phyloP scores from a whole-genome alignment of 345 rosid species.

The Eucalyptus erythrocorys region DNA sequence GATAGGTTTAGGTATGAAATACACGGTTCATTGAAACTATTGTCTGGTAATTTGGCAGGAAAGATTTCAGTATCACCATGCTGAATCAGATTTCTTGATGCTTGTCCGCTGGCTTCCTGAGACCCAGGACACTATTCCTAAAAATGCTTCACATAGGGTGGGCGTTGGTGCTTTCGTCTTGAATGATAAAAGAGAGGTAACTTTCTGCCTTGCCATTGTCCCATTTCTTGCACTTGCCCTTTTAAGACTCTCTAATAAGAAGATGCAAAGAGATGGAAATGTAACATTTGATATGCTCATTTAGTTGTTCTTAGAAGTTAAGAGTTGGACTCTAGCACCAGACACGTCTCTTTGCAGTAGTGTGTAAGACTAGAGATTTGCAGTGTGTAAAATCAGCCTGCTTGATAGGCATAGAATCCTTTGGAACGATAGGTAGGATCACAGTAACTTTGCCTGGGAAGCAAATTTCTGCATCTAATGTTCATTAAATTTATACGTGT shows the following conservation, averaged over 20 bases:
- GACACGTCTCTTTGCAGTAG: not conserved
- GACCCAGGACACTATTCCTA: slow-evolving; percentile 29
- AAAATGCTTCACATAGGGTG: slow-evolving; percentile 70
- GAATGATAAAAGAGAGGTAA: slow-evolving; percentile 46
- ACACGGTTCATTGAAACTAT: rapidly evolving
- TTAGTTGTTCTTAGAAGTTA: not conserved
- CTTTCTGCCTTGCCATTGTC: not conserved
- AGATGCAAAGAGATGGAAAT: not conserved
- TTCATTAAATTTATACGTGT: not conserved
- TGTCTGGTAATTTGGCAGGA: not conserved
- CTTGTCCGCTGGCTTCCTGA: slow-evolving; percentile 54
- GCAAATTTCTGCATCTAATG: not conserved
- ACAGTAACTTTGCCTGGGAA: not conserved
- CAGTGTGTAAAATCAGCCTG: not conserved
- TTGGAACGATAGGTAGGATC: not conserved
- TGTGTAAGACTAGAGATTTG: not conserved
- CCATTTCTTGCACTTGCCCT: not conserved
- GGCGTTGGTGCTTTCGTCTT: slow-evolving; percentile 67
- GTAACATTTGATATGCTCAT: not conserved
- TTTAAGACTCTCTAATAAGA: not conserved
- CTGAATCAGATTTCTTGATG: slow-evolving; percentile 50
- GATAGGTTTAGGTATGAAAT: not conserved
- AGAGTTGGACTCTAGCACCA: not conserved
- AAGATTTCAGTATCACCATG: slow-evolving; percentile 4
- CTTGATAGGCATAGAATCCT: not conserved